Conservation (phyloP, 1,284 basidiomycete genomes). For the Meira nashicola region DNA sequence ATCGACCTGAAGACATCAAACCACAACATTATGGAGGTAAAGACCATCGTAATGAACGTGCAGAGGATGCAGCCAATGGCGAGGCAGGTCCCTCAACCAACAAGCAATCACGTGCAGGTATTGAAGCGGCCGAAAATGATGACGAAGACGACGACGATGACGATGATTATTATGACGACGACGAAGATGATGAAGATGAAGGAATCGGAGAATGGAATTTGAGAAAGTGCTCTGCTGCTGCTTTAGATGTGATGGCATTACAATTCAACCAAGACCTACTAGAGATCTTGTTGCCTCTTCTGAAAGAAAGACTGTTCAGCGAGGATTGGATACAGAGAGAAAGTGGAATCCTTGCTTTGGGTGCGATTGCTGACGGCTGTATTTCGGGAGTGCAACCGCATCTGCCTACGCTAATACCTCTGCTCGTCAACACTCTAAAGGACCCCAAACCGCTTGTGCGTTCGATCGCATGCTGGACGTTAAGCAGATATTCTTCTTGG, state of each 20-base stretch:
- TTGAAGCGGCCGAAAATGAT: constrained; percentile 58
- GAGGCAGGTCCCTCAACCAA: constrained; percentile 23
- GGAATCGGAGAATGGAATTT: constrained; percentile 98
- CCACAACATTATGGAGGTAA: constrained; percentile 80
- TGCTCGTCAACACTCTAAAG: constrained; percentile 80
- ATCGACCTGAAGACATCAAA: constrained; percentile 76
- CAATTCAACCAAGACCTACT: constrained; percentile 81
- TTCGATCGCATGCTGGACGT: constrained; percentile 98
- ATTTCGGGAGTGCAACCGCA: constrained; percentile 93
- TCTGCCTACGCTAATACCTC: constrained; percentile 83
- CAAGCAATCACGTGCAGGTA: constrained; percentile 54
- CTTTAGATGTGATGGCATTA: constrained; percentile 92
- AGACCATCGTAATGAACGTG: constrained; percentile 60
- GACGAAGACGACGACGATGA: constrained; percentile 69
- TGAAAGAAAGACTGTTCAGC: constrained; percentile 92
- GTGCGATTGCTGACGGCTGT: constrained; percentile 98
- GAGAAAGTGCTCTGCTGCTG: constrained; percentile 94
- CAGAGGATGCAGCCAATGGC: constrained; percentile 35
- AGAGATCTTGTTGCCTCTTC: constrained; percentile 77
- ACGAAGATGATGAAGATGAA: constrained; percentile 90
- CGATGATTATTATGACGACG: constrained; percentile 76
- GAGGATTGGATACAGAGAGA: constrained; percentile 90
- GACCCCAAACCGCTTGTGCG: constrained; percentile 95
- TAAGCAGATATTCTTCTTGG: constrained; percentile 98
- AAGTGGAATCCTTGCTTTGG: constrained; percentile 89